Base-by-base conservation (phyloP, 805 yeast genomes). In the Saturnispora mendoncae region DNA sequence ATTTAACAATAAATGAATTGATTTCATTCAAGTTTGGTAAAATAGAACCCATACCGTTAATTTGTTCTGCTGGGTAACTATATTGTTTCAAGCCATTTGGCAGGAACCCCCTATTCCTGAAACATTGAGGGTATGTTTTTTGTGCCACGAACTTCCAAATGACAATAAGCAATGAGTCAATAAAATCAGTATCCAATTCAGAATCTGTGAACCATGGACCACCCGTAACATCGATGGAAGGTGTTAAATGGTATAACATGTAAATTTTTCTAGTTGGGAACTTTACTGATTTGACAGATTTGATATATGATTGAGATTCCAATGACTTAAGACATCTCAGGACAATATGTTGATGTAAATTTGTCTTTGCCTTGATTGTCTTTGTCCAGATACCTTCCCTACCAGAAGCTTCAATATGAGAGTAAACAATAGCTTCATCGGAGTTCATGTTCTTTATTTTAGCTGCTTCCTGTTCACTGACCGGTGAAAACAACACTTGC, bases 201-300 rank as follows among this genome's bases (percentile, higher is more conserved):
- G 88, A 78, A 57, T 92, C 98, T 0, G 97, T 87, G 57, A 88
- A 92, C 98, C 98, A 92, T 4, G 97, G 97, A 4, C 98, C 98
- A 49, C 98, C 98, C 0, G 97, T 92, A 29, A 92, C 92, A 50
- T 90, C 97, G 25, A 85, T 80, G 3, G 94, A 82, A 4, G 98
- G 98, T 57, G 87, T 95, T 50, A 92, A 66, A 55, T 85, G 80
- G 58, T 88, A 90, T 41, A 92, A 69, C 97, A 92, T 92, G 62
- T 90, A 94, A 26, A 92, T 90, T 56, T 92, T 92, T 49, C 98
- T 72, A 1, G 97, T 90, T 12, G 97, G 97, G 60, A 75, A 58
- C 44, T 84, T 90, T 25, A 92, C 97, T 19, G 85, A 77, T 57
- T 92, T 90, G 56, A 92, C 86, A 46, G 84, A 73, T 59, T 92